These are phyloP conservation scores for Pythium plurisporium DNA, from an alignment of 352 stramenopile species.

Conservation along the genomic window DNA sequence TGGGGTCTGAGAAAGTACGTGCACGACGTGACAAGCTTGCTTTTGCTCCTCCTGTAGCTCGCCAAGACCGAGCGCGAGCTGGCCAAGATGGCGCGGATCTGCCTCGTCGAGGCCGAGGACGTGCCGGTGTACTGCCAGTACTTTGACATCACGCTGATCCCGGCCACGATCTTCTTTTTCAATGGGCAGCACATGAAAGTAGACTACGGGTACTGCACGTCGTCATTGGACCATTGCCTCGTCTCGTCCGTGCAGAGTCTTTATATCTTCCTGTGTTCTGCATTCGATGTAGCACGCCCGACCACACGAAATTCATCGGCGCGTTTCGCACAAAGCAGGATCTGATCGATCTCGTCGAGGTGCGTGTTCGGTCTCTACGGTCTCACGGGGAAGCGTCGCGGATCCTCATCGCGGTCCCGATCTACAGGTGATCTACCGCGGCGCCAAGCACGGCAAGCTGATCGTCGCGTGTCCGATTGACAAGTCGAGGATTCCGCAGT, in stretches of 20 bases:
- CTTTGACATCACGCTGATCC: constrained; percentile 86
- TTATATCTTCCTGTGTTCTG: not conserved
- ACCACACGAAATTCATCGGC: constrained; percentile 87
- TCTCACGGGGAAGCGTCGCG: too few relatives aligned
- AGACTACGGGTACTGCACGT: constrained; percentile 85
- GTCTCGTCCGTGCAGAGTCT: not conserved
- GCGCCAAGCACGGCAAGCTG: constrained; percentile 68
- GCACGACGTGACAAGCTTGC: too few relatives aligned
- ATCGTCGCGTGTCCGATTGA: constrained; percentile 83
- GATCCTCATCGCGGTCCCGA: not conserved
- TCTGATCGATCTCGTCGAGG: constrained; percentile 84
- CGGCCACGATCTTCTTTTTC: constrained; percentile 84
- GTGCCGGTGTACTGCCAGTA: constrained; percentile 84
- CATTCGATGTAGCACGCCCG: constrained; percentile 47
- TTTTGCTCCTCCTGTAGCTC: constrained; percentile 38
- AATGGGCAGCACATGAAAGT: constrained; percentile 89
- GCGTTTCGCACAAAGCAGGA: constrained; percentile 75
- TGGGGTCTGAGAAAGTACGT: too few relatives aligned
- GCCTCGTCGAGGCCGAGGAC: constrained; percentile 63
- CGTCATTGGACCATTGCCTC: too few relatives aligned
- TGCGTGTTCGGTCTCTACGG: too few relatives aligned
- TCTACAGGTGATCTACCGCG: constrained; percentile 77
- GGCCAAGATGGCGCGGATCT: constrained; percentile 75
- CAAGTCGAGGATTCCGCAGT: constrained; percentile 70
- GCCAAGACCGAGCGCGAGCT: constrained; percentile 71